These are phyloP conservation scores for Alternaria viburni DNA, from an alignment of 2,329 filamentous ascomycete species.

Conservation along the genomic window DNA sequence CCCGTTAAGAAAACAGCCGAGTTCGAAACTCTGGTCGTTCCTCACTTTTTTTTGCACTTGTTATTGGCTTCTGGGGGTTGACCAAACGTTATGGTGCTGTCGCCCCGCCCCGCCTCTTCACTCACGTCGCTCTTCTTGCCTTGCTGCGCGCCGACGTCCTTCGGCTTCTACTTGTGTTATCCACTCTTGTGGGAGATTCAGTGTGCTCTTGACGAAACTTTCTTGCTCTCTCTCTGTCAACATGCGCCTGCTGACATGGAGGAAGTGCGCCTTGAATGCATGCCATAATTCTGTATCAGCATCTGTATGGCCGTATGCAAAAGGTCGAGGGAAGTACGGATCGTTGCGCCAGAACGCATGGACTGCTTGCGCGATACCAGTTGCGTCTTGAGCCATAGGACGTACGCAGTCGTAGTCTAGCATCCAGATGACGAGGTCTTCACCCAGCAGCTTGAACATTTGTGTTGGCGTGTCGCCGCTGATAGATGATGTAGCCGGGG, in stretches of 20 bases:
- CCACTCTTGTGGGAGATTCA: not conserved
- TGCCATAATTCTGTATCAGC: not conserved
- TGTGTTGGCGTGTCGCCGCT: not conserved
- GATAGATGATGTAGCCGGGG: not conserved
- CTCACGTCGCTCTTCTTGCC: not conserved
- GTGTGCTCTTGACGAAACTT: rapidly evolving
- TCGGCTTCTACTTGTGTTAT: not conserved
- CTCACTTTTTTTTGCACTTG: not conserved
- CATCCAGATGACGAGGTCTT: not conserved
- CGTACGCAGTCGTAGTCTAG: not conserved
- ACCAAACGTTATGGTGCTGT: no score
- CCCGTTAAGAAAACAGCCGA: not conserved
- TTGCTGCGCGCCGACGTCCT: not conserved
- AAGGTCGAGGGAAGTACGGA: not conserved
- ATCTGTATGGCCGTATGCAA: not conserved
- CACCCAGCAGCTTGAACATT: not conserved
- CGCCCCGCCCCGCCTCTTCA: not conserved
- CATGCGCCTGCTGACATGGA: not conserved
- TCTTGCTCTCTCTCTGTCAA: not conserved
- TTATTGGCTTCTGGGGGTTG: no score
- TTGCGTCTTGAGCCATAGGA: not conserved
- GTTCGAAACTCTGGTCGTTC: not conserved
- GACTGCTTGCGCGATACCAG: not conserved
- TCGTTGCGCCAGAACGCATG: not conserved
- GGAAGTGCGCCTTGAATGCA: not conserved